A percentile compares a stretch with the other conserved stretches of the same genome.
These are phyloP conservation scores for Pleurozium schreberi DNA, from an alignment of 225 moss, liverwort and hornwort genomes.

Conservation along the genomic window DNA sequence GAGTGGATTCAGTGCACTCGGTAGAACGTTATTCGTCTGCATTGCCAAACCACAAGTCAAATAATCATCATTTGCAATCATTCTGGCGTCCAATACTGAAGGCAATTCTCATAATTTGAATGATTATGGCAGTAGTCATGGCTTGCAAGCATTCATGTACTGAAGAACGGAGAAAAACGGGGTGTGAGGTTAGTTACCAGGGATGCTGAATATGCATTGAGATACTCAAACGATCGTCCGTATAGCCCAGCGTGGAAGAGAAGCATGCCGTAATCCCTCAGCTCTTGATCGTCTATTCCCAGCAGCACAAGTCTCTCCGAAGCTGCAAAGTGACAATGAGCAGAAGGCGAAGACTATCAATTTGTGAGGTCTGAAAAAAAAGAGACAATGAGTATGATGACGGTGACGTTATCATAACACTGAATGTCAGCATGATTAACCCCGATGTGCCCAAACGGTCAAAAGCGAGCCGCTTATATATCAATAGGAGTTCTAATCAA, in stretches of 20 bases:
- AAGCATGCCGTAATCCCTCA: conserved; percentile 35
- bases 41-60: neutral
- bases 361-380: neutral
- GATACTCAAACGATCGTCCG: conserved; percentile 61
- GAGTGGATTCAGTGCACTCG: neutral
- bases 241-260: conserved; percentile 53
- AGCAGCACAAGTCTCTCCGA: conserved; percentile 84
- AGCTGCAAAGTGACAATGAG: conserved; percentile 28
- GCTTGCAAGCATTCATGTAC: neutral
- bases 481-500: neutral
- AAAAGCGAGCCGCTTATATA: neutral
- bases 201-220: conserved; percentile 30
- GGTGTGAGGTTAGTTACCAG: neutral
- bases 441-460: neutral
- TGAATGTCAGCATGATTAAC: neutral
- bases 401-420: neutral
- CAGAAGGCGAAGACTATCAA: neutral
- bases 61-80: neutral
- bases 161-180: neutral
- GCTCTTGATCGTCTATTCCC: conserved; percentile 54
- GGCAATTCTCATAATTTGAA: neutral
- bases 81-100: neutral
- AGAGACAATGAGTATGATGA: neutral
- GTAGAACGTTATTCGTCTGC: neutral
- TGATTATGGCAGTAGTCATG: neutral